These are phyloP conservation scores for Naganishia sp. DNA, from an alignment of 1,284 basidiomycete species.

Conservation along the genomic window DNA sequence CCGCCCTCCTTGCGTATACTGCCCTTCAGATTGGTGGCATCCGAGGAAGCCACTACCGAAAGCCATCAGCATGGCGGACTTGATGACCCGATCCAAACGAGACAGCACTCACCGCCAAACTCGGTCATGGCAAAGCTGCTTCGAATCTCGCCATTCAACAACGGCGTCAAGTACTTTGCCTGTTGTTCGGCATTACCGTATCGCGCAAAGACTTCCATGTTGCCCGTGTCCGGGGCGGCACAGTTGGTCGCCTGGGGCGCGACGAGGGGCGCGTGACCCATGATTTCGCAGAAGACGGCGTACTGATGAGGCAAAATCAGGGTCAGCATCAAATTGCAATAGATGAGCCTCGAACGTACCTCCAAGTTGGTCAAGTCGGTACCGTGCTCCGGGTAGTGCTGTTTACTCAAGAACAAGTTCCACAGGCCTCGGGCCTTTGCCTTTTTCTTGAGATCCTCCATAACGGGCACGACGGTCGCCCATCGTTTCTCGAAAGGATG, in stretches of 20 bases:
- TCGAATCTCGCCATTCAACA: conserved; percentile 89
- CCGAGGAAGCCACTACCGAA: conserved; percentile 79
- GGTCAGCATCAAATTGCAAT: background rate
- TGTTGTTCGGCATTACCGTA: conserved; percentile 90
- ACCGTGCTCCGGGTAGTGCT: conserved; percentile 82
- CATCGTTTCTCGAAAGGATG: conserved; percentile 72
- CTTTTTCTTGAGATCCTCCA: conserved; percentile 83
- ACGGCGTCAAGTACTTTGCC: conserved; percentile 81
- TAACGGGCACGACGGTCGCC: conserved; percentile 76
- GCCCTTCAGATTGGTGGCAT: conserved; percentile 92
- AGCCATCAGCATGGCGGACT: too few relatives aligned
- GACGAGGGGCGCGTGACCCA: conserved; percentile 78
- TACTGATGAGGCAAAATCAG: conserved; percentile 61
- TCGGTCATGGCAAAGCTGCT: conserved; percentile 96
- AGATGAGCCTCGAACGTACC: conserved; percentile 55
- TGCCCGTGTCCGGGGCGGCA: conserved; percentile 91
- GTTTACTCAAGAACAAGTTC: conserved; percentile 95
- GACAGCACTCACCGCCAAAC: conserved; percentile 63
- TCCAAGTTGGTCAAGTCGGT: conserved; percentile 90
- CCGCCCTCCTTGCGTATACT: conserved; percentile 82
- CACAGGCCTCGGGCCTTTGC: conserved; percentile 87
- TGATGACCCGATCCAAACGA: too few relatives aligned
- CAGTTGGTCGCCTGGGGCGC: conserved; percentile 88
- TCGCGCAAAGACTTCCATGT: conserved; percentile 96
- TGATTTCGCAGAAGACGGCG: conserved; percentile 92